A percentile compares a stretch with the other conserved stretches of the same genome.
Evolutionary conservation across 208 protist genomes (phyloP).

Genomic region (Leishmania guyanensis): DNA sequence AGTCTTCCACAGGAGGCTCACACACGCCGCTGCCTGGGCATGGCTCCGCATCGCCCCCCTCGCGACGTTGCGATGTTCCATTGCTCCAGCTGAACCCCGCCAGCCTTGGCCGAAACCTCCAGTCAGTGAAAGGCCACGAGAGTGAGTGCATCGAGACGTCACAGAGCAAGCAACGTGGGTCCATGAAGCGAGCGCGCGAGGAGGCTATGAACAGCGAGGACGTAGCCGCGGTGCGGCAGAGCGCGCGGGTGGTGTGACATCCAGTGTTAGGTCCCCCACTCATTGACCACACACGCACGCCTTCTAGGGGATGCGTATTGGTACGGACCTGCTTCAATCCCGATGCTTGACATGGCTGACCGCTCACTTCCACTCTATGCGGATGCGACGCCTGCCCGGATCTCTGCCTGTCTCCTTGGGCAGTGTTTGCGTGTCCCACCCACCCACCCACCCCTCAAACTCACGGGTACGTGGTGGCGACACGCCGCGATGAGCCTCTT

Average conservation of each 20-base stretch:
- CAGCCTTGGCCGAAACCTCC: neutral
- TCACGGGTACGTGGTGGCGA: neutral
- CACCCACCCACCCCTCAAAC: neutral
- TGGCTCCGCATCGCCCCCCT: neutral
- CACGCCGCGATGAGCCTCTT: neutral
- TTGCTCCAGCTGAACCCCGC: conserved; percentile 4
- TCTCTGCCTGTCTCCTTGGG: neutral
- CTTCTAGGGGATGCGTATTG: conserved; percentile 2
- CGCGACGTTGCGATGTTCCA: neutral
- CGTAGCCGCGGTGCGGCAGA: neutral
- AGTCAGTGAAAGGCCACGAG: conserved; percentile 1
- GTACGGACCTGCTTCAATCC: neutral
- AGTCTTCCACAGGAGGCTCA: neutral
- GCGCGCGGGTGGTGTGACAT: conserved; percentile 8
- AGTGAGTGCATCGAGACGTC: neutral
- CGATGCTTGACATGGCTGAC: neutral
- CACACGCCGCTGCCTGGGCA: conserved; percentile 6
- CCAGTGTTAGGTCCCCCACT: neutral
- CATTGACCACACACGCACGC: neutral
- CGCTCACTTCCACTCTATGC: neutral
- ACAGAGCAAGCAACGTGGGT: conserved; percentile 13
- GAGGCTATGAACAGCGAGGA: conserved; percentile 5
- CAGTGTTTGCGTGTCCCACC: neutral
- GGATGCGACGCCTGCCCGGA: neutral
- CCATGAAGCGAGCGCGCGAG: conserved; percentile 35